phyloP scores from a whole-genome alignment of 345 rosid species.

The Camelina hispida region DNA sequence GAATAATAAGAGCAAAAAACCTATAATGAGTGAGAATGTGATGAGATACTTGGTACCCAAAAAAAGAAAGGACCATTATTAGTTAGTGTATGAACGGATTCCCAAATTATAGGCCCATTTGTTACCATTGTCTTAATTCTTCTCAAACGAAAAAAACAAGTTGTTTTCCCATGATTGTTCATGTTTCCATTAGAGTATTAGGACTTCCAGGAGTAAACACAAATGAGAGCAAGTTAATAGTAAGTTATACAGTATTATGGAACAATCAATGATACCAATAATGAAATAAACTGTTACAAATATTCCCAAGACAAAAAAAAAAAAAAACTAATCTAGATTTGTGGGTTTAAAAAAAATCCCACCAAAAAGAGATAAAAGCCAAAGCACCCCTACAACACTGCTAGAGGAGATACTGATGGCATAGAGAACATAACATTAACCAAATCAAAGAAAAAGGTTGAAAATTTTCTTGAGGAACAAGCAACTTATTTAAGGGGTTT shows the following conservation, averaged over 20 bases:
- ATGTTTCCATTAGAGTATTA: no score
- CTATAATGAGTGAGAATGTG: no score
- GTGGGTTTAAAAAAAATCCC: not conserved
- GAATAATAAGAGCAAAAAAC: no score
- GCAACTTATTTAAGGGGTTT: constrained; percentile 20
- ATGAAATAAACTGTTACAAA: constrained; percentile 2
- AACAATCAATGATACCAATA: not conserved
- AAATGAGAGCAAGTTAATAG: not conserved
- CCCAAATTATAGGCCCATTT: not conserved
- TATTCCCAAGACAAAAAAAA: not conserved
- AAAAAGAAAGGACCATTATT: not conserved
- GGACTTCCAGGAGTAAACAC: not conserved
- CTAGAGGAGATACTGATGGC: not conserved
- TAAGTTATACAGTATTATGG: not conserved
- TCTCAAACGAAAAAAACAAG: no score
- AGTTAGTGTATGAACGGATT: not conserved
- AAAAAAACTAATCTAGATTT: not conserved
- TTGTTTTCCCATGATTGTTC: no score
- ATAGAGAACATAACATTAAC: not conserved
- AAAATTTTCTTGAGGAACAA: constrained; percentile 30
- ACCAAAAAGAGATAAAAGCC: not conserved
- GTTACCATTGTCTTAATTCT: not conserved
- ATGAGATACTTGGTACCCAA: not conserved
- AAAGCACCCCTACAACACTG: no score
- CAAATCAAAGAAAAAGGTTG: not conserved